phyloP scores from a whole-genome alignment of 495 filamentous ascomycete species.

The Articulospora tetracladia region DNA sequence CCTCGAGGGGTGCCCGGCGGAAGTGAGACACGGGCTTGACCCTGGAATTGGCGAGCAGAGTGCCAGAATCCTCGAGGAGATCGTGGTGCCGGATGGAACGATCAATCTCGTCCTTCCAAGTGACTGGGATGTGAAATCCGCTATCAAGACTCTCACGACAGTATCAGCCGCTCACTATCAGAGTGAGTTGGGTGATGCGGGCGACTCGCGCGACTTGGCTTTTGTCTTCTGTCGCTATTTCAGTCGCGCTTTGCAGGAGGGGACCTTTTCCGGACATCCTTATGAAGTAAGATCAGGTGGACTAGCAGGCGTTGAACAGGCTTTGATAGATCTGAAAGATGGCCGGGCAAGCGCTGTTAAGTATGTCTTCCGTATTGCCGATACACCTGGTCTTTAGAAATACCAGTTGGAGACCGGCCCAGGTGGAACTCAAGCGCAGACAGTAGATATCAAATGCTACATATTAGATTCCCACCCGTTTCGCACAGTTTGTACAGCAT shows the following conservation, averaged over 20 bases:
- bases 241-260: slow-evolving; percentile 46
- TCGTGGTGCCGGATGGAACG: background rate
- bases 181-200: background rate
- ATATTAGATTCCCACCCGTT: too few species aligned
- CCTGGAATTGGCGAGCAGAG: slow-evolving; percentile 48
- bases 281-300: slow-evolving; percentile 55
- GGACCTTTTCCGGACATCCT: slow-evolving; percentile 58
- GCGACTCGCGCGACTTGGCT: slow-evolving; percentile 47
- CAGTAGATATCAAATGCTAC: too few species aligned
- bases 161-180: background rate
- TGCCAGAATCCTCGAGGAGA: background rate
- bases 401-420: too few species aligned
- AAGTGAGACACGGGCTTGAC: slow-evolving; percentile 46
- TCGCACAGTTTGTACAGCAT: too few species aligned
- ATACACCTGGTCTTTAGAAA: slow-evolving; percentile 36
- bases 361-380: slow-evolving; percentile 64
- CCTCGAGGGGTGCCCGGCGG: slow-evolving; percentile 10
- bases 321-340: slow-evolving; percentile 49
- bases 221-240: slow-evolving; percentile 52
- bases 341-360: slow-evolving; percentile 65
- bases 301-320: slow-evolving; percentile 49
- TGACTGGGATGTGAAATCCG: background rate
- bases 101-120: background rate
- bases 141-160: too few species aligned
- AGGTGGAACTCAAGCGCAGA: too few species aligned